Evolutionary conservation across 139 green algal species (phyloP), one percentile per base, ranked within the genome.

Genomic region (Auxenochlorella pyrenoidosa): DNA sequence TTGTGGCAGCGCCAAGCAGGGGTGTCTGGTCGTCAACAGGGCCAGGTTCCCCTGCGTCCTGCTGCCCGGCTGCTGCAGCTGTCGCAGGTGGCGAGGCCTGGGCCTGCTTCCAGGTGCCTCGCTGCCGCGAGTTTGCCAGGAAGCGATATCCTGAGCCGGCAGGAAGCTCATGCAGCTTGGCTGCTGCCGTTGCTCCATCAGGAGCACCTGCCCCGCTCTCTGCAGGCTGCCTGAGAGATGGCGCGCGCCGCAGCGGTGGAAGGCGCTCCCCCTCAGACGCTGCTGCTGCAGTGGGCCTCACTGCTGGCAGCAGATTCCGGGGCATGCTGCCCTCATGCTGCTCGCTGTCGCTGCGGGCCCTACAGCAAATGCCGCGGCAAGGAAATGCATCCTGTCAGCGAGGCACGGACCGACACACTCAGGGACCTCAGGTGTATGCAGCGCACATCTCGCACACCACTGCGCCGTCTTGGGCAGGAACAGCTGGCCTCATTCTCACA

Each of bases 301-400:
- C 41, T 5, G 80, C 38, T 41, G 63, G 60, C 30, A 63, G 80
- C 63, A 85, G 63, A 40, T 44, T 44, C 80, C 80, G 77, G 15
- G 72, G 19, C 1, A 54, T 63, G 80, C 60, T 66, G 30, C 40
- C 40, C 36, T 60, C 63, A 40, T 60, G 80, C 63, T 85, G 80
- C 28, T 85, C 80, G 30, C 40, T 76, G 40, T 85, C 80, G 28
- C 80, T 85, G n/a, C 40, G 60, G 22, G 63, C 80, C 63, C 80
- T 85, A 63, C 63, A 84, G n/a, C 34, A 34, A 2, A 38, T 30
- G 28, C 28, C 60, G 15, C 32, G 32, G 32, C 68, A 75, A 34
- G n/a, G 21, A 79, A 10, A 54, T 10, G 10, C 47, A 10, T 10
- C 47, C 6, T 54, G 47, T 54, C 10, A 10, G 47, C 10, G 47